Evolutionary conservation across 352 stramenopile species (phyloP), one percentile per base, ranked within the genome.

Genomic region (Aphanomyces invadans): DNA sequence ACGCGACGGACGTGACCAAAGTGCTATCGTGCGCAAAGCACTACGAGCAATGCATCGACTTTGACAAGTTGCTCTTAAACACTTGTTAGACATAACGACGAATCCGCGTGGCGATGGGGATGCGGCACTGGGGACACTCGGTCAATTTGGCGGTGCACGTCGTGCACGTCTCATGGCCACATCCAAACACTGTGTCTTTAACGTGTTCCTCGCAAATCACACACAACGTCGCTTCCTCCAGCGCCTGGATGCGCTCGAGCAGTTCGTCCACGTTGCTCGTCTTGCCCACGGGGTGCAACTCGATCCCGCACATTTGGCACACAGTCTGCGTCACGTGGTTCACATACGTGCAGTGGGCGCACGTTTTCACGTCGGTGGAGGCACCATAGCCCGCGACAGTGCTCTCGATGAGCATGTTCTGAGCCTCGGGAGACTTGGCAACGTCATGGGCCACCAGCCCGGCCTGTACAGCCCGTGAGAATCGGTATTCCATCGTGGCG

Each of bases 111-210:
- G 36, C 46, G 52, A 92, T 94, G 36, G 74, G 49, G 52, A 87
- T 73, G 4, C 83, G 79, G 70, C 83, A 94, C 17, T 76, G 81
- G 12, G 85, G 85, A 39, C 83, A 94, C 51, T 91, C 71, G 31
- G 72, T 69, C 23, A 94, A 36, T 33, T 87, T 70, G 9, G 81
- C 49, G 1, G 75, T 72, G 45, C 85, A 91, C 12, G 70, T 70
- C 33, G 74, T 65, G 54, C 85, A 94, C 32, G 83, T 91, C 60
- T 94, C 80, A 61, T 94, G 85, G 23, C 81, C 85, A 59, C 83
- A 92, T 71, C 88, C 80, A 72, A 91, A 92, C 33, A 92, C 83
- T 32, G 73, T 86, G 70, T 93, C 76, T 65, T 93, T 93, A 31
- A 71, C 69, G 26, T 76, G 76, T 53, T 93, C 85, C 60, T 89